A percentile compares a stretch with the other conserved stretches of the same genome.
phyloP scores from a whole-genome alignment of 140 eudicot genomes.

The Ambrosia hybrid region DNA sequence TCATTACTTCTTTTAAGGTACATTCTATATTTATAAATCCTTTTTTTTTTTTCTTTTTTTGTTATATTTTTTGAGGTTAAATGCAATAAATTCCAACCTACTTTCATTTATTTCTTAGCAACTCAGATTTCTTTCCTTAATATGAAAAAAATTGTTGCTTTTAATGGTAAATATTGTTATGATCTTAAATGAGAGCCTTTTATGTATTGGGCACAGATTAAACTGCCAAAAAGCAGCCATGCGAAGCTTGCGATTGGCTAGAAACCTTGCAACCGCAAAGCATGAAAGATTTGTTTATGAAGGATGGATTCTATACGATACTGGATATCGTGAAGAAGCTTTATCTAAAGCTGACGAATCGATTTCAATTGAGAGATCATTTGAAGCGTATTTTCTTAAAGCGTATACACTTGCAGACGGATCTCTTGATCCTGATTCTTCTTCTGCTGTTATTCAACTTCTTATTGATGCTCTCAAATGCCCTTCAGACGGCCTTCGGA shows the following conservation, averaged over 20 bases:
- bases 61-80: neutral
- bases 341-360: conserved; percentile 76
- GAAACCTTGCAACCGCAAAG: conserved; percentile 55
- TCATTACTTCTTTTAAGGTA: conserved; percentile 83
- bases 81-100: neutral
- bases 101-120: neutral
- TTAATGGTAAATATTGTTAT: neutral
- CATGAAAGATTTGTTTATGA: conserved; percentile 81
- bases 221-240: conserved; percentile 91
- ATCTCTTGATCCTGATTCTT: conserved; percentile 64
- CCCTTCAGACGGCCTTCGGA: conserved; percentile 93
- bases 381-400: conserved; percentile 86
- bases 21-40: neutral
- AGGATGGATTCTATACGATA: conserved; percentile 90
- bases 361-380: conserved; percentile 70
- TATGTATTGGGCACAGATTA: conserved; percentile 44
- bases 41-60: no score
- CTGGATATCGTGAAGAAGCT: conserved; percentile 87
- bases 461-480: conserved; percentile 79
- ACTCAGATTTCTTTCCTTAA: neutral
- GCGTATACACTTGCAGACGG: conserved; percentile 80
- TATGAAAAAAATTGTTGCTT: neutral
- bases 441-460: conserved; percentile 73
- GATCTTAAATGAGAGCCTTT: neutral
- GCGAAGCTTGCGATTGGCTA: conserved; percentile 78